These are phyloP conservation scores for Xylariaceae sp. DNA, from an alignment of 2,329 filamentous ascomycete species.

Conservation along the genomic window DNA sequence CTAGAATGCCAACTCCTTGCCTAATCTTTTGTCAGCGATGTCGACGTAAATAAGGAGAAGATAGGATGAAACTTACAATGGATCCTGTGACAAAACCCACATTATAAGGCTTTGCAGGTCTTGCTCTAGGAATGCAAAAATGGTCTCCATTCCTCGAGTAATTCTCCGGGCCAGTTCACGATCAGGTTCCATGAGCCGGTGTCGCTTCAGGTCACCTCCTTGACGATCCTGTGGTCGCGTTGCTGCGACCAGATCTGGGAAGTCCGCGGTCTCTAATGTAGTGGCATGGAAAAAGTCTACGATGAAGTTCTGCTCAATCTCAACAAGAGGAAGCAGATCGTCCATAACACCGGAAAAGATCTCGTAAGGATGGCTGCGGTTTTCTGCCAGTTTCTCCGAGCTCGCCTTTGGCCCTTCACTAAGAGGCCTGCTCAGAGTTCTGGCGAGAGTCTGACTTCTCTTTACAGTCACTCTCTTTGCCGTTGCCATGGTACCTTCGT, in stretches of 20 bases:
- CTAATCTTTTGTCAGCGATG: slow-evolving; percentile 37
- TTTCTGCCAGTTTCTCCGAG: slow-evolving; percentile 56
- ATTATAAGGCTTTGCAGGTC: slow-evolving; percentile 77
- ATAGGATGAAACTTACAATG: slow-evolving; percentile 57
- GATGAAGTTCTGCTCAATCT: slow-evolving; percentile 94
- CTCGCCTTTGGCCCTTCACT: slow-evolving; percentile 52
- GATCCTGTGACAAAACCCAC: slow-evolving; percentile 75
- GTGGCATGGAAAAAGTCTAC: slow-evolving; percentile 95
- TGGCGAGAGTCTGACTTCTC: slow-evolving; percentile 80
- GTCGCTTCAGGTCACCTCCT: slow-evolving; percentile 66
- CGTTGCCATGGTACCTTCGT: slow-evolving; percentile 65
- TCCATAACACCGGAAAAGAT: slow-evolving; percentile 75
- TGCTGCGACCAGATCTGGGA: slow-evolving; percentile 69
- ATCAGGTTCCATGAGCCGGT: slow-evolving; percentile 82
- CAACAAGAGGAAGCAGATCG: slow-evolving; percentile 74
- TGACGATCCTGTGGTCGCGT: slow-evolving; percentile 61
- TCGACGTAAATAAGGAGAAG: not conserved
- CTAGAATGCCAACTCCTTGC: slow-evolving; percentile 85
- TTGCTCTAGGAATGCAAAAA: slow-evolving; percentile 75
- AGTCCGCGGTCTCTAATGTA: slow-evolving; percentile 76
- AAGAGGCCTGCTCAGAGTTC: slow-evolving; percentile 62
- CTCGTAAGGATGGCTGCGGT: slow-evolving; percentile 69
- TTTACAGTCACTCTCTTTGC: slow-evolving; percentile 91
- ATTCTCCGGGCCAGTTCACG: slow-evolving; percentile 79
- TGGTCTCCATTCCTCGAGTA: slow-evolving; percentile 79